Evolutionary conservation across 192 early-diverging fungal genomes (phyloP).

Genomic region (Coemansia interrupta): DNA sequence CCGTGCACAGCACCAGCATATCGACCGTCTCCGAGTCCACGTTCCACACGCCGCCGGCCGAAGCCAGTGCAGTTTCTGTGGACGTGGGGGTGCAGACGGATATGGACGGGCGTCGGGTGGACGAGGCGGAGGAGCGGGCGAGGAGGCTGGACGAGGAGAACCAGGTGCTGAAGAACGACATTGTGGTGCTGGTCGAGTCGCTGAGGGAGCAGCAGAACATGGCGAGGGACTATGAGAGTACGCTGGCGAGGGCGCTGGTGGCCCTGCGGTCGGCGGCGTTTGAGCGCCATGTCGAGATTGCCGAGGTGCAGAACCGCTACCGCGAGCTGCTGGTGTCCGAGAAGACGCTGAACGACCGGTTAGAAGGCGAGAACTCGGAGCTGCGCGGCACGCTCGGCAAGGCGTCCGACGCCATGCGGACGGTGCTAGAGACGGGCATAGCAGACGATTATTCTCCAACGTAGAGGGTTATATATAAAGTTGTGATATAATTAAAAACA

Average conservation of each 20-base stretch:
- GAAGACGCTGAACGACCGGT: conserved; percentile 25
- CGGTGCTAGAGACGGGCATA: conserved; percentile 1
- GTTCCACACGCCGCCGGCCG: conserved; percentile 33
- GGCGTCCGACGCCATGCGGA: conserved; percentile 21
- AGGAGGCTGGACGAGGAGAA: conserved; percentile 27
- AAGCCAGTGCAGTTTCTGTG: not conserved
- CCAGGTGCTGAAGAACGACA: conserved; percentile 13
- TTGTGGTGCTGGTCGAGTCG: conserved; percentile 22
- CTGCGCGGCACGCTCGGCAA: conserved; percentile 24
- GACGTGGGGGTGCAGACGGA: conserved; percentile 10
- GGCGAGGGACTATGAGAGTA: conserved; percentile 38
- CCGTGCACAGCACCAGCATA: not conserved
- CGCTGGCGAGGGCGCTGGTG: conserved; percentile 28
- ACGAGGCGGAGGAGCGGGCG: not conserved
- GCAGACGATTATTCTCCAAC: too few species aligned
- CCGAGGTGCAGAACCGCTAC: conserved; percentile 28
- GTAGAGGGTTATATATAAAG: too few species aligned
- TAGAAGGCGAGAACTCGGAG: conserved; percentile 28
- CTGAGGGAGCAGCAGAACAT: conserved; percentile 44
- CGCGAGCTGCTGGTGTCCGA: conserved; percentile 32
- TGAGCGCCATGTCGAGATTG: conserved; percentile 33
- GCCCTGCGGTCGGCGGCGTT: conserved; percentile 38
- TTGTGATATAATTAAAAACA: conserved; percentile 1
- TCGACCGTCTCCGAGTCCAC: conserved; percentile 4
- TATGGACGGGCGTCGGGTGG: conserved; percentile 1